These are phyloP conservation scores for Penicillium sp. DNA, from an alignment of 2,329 filamentous ascomycete species.

Conservation along the genomic window DNA sequence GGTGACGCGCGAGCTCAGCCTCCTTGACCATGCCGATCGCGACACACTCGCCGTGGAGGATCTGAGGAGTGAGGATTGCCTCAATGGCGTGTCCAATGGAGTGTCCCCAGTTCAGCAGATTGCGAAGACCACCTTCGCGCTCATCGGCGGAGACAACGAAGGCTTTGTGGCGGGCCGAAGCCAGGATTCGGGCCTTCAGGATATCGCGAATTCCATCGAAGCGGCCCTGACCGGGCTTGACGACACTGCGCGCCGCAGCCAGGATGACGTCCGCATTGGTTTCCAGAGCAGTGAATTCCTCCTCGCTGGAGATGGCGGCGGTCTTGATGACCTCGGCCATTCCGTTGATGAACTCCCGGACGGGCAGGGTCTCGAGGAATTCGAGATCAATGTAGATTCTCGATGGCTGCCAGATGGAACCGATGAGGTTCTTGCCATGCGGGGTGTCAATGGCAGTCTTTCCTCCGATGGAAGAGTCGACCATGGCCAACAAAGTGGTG, in stretches of 20 bases:
- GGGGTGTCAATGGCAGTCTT: constrained; percentile 98
- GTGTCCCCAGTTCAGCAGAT: constrained; percentile 95
- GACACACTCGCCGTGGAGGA: constrained; percentile 93
- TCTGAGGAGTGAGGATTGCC: constrained; percentile 90
- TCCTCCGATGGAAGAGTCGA: constrained; percentile 96
- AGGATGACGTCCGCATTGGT: constrained; percentile 77
- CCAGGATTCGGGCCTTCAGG: constrained; percentile 78
- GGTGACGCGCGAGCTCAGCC: constrained; percentile 84
- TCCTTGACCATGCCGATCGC: constrained; percentile 99
- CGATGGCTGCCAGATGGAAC: constrained; percentile 93
- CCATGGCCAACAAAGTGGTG: constrained; percentile 93
- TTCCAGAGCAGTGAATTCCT: constrained; percentile 82
- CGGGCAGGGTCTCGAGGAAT: constrained; percentile 87
- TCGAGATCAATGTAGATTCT: constrained; percentile 92
- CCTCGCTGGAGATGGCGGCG: constrained; percentile 90
- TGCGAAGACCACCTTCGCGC: constrained; percentile 88
- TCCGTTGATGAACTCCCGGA: constrained; percentile 93
- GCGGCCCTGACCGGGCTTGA: constrained; percentile 57
- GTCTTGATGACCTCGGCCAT: constrained; percentile 99
- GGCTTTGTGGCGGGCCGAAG: constrained; percentile 90
- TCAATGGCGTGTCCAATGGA: constrained; percentile 97
- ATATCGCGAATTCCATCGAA: constrained; percentile 70
- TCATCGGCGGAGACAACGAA: constrained; percentile 93
- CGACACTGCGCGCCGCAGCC: constrained; percentile 65
- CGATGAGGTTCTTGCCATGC: constrained; percentile 92